Conservation (phyloP, 768 basidiomycete genomes). For the Lentinula aciculospora region DNA sequence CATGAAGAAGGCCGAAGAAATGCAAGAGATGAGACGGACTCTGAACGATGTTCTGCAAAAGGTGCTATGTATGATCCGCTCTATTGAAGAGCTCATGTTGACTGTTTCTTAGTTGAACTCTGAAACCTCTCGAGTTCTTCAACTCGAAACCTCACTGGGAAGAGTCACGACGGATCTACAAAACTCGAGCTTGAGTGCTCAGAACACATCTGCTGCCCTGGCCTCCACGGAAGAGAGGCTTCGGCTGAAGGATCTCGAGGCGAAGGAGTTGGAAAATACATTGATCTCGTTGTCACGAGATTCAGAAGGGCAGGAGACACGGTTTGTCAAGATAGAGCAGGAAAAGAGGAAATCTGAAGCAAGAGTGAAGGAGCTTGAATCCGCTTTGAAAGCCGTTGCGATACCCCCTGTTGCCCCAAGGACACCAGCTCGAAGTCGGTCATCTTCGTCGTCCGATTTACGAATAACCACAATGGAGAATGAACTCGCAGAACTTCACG, state of each 20-base stretch:
- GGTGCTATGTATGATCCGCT: constrained; percentile 20
- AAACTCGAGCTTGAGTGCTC: constrained; percentile 44
- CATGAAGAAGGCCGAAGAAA: constrained; percentile 32
- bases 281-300: constrained; percentile 49
- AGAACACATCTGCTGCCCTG: constrained; percentile 49
- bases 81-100: background rate
- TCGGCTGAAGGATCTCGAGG: constrained; percentile 42
- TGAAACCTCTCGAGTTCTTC: constrained; percentile 51
- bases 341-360: constrained; percentile 54
- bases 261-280: constrained; percentile 49
- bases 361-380: constrained; percentile 55
- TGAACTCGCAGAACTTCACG: constrained; percentile 45
- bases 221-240: constrained; percentile 41
- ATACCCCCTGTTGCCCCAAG: constrained; percentile 22
- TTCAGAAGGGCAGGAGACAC: constrained; percentile 40
- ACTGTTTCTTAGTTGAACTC: constrained; percentile 37
- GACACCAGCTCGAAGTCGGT: constrained; percentile 39
- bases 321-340: constrained; percentile 41
- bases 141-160: constrained; percentile 46
- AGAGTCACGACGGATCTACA: constrained; percentile 51
- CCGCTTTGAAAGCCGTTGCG: constrained; percentile 23
- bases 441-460: constrained; percentile 54
- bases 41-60: constrained; percentile 43
- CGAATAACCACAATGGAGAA: constrained; percentile 47
- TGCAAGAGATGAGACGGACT: constrained; percentile 35